phyloP scores from a whole-genome alignment of 768 basidiomycete species.

The Auricularia heimuer region DNA sequence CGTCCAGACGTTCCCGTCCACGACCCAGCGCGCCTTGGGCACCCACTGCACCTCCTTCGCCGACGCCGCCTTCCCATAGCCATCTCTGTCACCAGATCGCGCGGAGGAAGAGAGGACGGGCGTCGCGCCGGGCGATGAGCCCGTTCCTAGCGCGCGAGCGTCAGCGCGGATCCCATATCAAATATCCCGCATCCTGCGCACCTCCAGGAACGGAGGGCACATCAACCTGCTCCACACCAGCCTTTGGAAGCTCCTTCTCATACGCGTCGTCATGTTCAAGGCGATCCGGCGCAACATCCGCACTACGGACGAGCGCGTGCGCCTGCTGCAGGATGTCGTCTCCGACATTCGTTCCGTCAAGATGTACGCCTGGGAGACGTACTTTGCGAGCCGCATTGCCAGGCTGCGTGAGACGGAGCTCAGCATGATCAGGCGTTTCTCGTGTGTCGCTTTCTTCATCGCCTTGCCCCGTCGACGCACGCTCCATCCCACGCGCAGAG shows the following conservation, averaged over 20 bases:
- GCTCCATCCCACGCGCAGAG: conserved; percentile 29
- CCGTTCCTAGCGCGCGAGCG: too few relatives aligned
- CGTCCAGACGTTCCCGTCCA: conserved; percentile 39
- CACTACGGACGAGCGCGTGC: conserved; percentile 34
- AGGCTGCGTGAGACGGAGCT: conserved; percentile 23
- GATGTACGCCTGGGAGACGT: conserved; percentile 50
- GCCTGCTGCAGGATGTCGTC: conserved; percentile 22
- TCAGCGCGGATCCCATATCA: too few relatives aligned
- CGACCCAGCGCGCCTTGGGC: conserved; percentile 36
- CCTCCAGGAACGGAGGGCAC: conserved; percentile 8
- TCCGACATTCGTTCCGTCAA: conserved; percentile 34
- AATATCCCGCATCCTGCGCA: neutral
- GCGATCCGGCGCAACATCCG: conserved; percentile 26
- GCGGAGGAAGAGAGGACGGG: neutral
- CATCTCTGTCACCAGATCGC: too few relatives aligned
- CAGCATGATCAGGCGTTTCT: conserved; percentile 13
- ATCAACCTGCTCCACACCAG: conserved; percentile 5
- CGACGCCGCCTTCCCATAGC: too few relatives aligned
- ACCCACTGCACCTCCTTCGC: conserved; percentile 28
- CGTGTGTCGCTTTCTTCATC: conserved; percentile 15
- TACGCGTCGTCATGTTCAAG: conserved; percentile 32
- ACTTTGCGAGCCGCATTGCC: conserved; percentile 35
- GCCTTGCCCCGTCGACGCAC: conserved; percentile 2
- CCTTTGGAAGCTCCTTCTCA: neutral
- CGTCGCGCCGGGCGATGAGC: neutral